Base-by-base conservation (phyloP, 345 rosid genomes). In the Pistacia vera region DNA sequence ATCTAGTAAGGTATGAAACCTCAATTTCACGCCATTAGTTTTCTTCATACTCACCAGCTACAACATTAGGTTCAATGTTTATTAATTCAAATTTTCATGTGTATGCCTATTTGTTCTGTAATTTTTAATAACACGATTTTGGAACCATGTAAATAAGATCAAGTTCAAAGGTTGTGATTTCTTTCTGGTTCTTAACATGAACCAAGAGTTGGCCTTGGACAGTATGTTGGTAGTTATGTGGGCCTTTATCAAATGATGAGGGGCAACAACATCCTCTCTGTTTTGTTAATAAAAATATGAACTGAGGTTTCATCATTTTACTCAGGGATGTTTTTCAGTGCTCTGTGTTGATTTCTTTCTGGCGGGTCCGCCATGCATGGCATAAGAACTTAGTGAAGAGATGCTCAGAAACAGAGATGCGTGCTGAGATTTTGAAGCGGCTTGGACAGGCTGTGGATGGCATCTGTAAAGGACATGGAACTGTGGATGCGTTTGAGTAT, bases 251-350 rank as follows among this genome's bases (percentile, higher is more conserved):
- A 41, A 69, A 52, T 72, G 38, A 65, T 36, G 22, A 18, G 38
- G 11, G 63, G 63, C 49, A 54, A 54, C 16, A 13, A 28, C 33
- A 17, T n/a, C 35, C 33, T 68, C 35, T n/a, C 16, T 66, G 20
- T 77, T 72, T 63, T 56, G 28, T 17, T 38, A 25, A 58, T 78
- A 41, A 22, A 63, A 41, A 28, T 73, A 56, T 68, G 46, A 66
- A 70, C 30, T 51, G 36, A 71, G 63, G 72, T 16, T 44, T 25
- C 69, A 38, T 6, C 33, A 4, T 65, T 85, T 71, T 78, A 49
- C 54, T 81, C 91, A 93, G 97, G 94, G 98, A 96, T 85, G 98
- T 92, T 35, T 96, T 93, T 83, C 95, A 93, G 78, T 93, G 99
- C 81, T 81, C 97, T 6, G 88, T 96, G 18, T 82, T 92, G 85